Evolutionary conservation across 805 yeast genomes (phyloP).

Genomic region (Kodamaea neixiangensis): DNA sequence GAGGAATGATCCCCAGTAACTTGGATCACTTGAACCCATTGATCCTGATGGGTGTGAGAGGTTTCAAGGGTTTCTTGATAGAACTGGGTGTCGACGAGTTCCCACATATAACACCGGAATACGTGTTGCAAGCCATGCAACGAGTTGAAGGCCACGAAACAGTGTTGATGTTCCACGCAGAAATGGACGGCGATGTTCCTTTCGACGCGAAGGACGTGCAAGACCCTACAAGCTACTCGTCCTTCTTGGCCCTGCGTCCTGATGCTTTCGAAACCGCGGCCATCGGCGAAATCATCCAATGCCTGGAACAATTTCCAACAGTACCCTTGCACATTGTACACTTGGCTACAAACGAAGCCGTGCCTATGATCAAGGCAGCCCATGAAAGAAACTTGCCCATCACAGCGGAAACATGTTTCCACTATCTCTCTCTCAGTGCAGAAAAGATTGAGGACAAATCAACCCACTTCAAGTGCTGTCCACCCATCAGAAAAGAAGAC

Average conservation of each 20-base stretch:
- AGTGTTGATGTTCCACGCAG: slow-evolving; percentile 90
- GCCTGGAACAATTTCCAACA: slow-evolving; percentile 57
- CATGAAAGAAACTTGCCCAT: slow-evolving; percentile 59
- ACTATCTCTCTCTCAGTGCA: slow-evolving; percentile 75
- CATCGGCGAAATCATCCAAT: slow-evolving; percentile 65
- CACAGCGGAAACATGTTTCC: slow-evolving; percentile 93
- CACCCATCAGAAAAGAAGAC: slow-evolving; percentile 80
- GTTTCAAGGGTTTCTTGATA: slow-evolving; percentile 89
- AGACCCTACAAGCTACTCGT: slow-evolving; percentile 65
- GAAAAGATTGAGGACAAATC: slow-evolving; percentile 76
- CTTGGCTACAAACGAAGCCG: slow-evolving; percentile 79
- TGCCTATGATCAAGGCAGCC: slow-evolving; percentile 72
- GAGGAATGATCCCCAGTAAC: slow-evolving; percentile 86
- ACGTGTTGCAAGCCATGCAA: slow-evolving; percentile 68
- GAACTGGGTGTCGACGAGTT: slow-evolving; percentile 97
- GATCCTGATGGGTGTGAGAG: slow-evolving; percentile 84
- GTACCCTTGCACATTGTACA: slow-evolving; percentile 88
- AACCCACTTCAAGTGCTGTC: slow-evolving; percentile 91
- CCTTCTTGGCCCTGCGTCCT: slow-evolving; percentile 84
- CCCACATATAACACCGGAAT: slow-evolving; percentile 70
- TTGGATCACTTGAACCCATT: slow-evolving; percentile 69
- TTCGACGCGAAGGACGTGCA: slow-evolving; percentile 27
- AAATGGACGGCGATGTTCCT: slow-evolving; percentile 46
- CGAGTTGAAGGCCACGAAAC: slow-evolving; percentile 64
- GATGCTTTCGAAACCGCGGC: slow-evolving; percentile 87